phyloP scores from a whole-genome alignment of 1,284 basidiomycete species.

The Sparassis latifolia region DNA sequence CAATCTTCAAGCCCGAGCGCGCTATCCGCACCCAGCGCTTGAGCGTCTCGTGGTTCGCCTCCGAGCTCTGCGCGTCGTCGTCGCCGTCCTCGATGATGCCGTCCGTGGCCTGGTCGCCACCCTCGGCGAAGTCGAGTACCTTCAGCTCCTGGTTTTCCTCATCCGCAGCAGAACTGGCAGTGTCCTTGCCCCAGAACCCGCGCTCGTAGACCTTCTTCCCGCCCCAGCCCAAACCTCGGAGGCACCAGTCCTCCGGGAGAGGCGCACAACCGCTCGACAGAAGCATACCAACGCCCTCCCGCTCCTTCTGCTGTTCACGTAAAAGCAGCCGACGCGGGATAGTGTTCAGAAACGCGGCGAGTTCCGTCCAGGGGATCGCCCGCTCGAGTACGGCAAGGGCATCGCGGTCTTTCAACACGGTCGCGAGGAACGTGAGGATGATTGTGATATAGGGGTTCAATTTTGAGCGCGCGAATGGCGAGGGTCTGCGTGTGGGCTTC shows the following conservation, averaged over 20 bases:
- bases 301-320: constrained; percentile 23
- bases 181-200: constrained; percentile 75
- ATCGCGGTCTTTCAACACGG: constrained; percentile 59
- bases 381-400: constrained; percentile 64
- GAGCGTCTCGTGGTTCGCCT: constrained; percentile 6
- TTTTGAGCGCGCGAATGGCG: constrained; percentile 47
- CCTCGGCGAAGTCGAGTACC: constrained; percentile 61
- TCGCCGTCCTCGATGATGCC: constrained; percentile 78
- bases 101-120: constrained; percentile 48
- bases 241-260: constrained; percentile 91
- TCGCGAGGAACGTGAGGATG: constrained; percentile 83
- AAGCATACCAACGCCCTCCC: constrained; percentile 31
- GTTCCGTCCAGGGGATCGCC: constrained; percentile 78
- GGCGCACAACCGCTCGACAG: constrained; percentile 62
- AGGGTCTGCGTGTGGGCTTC: constrained; percentile 56
- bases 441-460: constrained; percentile 86
- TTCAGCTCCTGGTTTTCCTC: constrained; percentile 72
- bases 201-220: constrained; percentile 83
- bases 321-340: constrained; percentile 51
- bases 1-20: constrained; percentile 66
- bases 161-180: constrained; percentile 34
- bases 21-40: constrained; percentile 71
- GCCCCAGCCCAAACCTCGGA: constrained; percentile 95
- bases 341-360: constrained; percentile 62
- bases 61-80: constrained; percentile 38